phyloP scores from a whole-genome alignment of 495 filamentous ascomycete genomes.

The Jackrogersella minutella region DNA sequence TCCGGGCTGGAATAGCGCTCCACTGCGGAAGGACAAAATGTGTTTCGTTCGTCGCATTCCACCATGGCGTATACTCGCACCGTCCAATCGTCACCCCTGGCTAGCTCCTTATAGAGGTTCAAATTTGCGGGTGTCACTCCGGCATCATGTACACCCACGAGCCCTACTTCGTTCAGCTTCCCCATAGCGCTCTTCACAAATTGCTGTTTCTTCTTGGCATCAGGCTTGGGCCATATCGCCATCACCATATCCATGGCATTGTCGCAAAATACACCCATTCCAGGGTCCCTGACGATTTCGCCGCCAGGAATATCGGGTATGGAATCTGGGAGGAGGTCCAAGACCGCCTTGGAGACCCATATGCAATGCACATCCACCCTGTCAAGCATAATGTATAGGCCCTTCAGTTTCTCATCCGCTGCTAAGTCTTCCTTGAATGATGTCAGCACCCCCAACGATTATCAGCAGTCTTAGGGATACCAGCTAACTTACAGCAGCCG shows the following conservation, averaged over 20 bases:
- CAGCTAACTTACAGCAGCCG: conserved; percentile 61
- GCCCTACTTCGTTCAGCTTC: conserved; percentile 64
- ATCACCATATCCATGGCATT: conserved; percentile 70
- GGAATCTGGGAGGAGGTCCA: conserved; percentile 60
- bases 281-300: conserved; percentile 62
- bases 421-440: conserved; percentile 56
- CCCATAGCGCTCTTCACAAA: conserved; percentile 64
- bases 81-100: conserved; percentile 56
- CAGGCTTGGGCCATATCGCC: conserved; percentile 62
- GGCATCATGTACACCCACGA: conserved; percentile 70
- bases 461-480: not conserved
- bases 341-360: conserved; percentile 67
- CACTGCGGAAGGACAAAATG: conserved; percentile 61
- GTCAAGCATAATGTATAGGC: conserved; percentile 70
- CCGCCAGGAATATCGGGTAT: conserved; percentile 65
- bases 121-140: conserved; percentile 62
- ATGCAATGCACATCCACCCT: conserved; percentile 72
- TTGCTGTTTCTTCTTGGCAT: conserved; percentile 52
- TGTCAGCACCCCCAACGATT: conserved; percentile 31
- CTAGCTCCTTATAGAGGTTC: conserved; percentile 58
- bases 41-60: conserved; percentile 67
- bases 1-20: conserved; percentile 48
- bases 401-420: conserved; percentile 57
- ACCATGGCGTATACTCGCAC: conserved; percentile 69
- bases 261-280: conserved; percentile 73